A percentile compares a stretch with the other conserved stretches of the same genome.
phyloP scores from a whole-genome alignment of 1,139 yeast species.

The Geotrichum bryndzae region DNA sequence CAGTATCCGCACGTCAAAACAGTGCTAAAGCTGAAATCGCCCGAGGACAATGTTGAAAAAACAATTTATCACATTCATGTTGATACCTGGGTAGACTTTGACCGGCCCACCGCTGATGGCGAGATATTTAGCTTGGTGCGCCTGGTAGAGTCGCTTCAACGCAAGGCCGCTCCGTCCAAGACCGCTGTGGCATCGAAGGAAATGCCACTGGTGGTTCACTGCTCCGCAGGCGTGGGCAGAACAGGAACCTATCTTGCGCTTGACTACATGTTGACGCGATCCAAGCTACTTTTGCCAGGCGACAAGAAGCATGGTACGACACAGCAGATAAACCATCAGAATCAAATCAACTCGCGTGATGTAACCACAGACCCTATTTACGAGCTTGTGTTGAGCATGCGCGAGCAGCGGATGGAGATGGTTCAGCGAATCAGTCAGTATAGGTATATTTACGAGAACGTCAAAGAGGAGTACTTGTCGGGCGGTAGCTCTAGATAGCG shows the following conservation, averaged over 20 bases:
- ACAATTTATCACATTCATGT: constrained; percentile 49
- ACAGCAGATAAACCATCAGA: background rate
- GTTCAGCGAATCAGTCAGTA: constrained; percentile 59
- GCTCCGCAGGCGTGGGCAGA: constrained; percentile 83
- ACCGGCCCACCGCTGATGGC: constrained; percentile 38
- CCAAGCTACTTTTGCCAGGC: constrained; percentile 7
- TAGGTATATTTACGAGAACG: constrained; percentile 42
- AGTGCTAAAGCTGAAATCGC: constrained; percentile 3
- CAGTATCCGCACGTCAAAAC: constrained; percentile 10
- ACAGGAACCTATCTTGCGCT: constrained; percentile 73
- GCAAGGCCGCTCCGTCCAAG: background rate
- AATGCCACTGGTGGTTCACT: constrained; percentile 53
- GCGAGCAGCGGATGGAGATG: constrained; percentile 59
- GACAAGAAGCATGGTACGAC: background rate
- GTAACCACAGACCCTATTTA: constrained; percentile 30
- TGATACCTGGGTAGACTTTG: constrained; percentile 54
- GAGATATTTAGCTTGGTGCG: constrained; percentile 39
- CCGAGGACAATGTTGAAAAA: constrained; percentile 3
- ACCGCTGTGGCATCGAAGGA: background rate
- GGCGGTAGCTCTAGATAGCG: background rate
- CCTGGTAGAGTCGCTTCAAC: constrained; percentile 27
- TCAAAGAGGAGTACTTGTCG: background rate
- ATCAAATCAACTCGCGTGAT: background rate
- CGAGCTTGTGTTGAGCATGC: constrained; percentile 41
- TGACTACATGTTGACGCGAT: constrained; percentile 44